Percentiles rank a stretch among this genome's conserved stretches.
Conservation (phyloP, 2,329 filamentous ascomycete genomes). For the Cordyceps pruinosa region DNA sequence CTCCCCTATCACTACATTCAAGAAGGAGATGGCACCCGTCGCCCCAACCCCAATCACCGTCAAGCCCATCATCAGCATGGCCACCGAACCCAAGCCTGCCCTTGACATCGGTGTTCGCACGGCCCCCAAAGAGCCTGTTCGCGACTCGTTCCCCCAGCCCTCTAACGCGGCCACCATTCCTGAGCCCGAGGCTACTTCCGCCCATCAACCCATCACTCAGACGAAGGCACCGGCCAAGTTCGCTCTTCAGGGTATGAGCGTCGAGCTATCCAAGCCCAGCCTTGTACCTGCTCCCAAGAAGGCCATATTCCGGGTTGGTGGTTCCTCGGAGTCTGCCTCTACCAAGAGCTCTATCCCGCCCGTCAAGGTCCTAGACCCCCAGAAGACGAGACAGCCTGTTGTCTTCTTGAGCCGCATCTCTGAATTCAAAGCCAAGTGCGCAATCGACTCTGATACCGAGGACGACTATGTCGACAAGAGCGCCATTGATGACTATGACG, state of each 20-base stretch:
- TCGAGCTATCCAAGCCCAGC: slow-evolving; percentile 35
- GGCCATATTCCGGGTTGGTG: slow-evolving; percentile 46
- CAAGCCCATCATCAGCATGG: slow-evolving; percentile 39
- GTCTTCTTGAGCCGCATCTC: slow-evolving; percentile 63
- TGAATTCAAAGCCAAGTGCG: slow-evolving; percentile 47
- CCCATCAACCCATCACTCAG: background rate
- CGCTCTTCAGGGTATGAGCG: slow-evolving; percentile 49
- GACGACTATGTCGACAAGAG: slow-evolving; percentile 72
- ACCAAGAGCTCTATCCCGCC: slow-evolving; percentile 47
- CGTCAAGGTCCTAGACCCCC: slow-evolving; percentile 32
- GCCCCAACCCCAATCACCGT: slow-evolving; percentile 24
- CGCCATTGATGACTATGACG: slow-evolving; percentile 67
- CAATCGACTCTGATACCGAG: slow-evolving; percentile 53
- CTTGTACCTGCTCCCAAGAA: slow-evolving; percentile 25
- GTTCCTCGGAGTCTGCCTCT: slow-evolving; percentile 69
- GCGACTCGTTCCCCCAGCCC: slow-evolving; percentile 51
- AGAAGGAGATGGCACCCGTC: slow-evolving; percentile 28
- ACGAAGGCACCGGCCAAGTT: slow-evolving; percentile 38
- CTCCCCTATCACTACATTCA: slow-evolving; percentile 28
- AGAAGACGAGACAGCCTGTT: slow-evolving; percentile 68
- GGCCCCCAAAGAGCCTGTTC: slow-evolving; percentile 55
- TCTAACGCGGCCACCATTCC: too few species aligned
- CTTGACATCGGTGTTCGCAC: too few species aligned
- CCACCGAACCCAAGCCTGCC: too few species aligned
- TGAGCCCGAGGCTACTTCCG: background rate